Base-by-base conservation (phyloP, 768 basidiomycete species). In the Leccinum sublutescens region DNA sequence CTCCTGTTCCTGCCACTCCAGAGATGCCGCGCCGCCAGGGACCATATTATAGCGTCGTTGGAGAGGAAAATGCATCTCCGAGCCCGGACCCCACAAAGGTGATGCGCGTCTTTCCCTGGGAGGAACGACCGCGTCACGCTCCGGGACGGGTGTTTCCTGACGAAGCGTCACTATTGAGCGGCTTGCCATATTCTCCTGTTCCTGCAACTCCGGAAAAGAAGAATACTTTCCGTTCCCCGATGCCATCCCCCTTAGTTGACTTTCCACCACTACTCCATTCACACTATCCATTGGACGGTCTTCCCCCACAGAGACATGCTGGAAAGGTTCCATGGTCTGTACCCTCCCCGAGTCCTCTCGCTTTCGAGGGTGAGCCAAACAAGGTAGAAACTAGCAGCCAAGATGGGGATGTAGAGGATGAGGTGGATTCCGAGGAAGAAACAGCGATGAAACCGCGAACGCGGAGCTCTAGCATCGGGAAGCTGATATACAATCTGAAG, bases 81-180 rank as follows among this genome's bases (percentile, higher is more conserved):
- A 81, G 78, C 63, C 92, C 94, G 4, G 91, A 95, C 69, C 81
- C 77, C 27, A 75, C 74, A 25, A 90, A 90, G 67, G 83, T 95
- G 21, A 87, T 87, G 60, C 77, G 81, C 34, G 79, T 97, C 34
- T 98, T 99, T 73, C 95, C 96, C n/a, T 99, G 96, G 96, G 96
- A 99, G 70, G 82, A 86, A 59, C 82, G 83, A 65, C 87, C 83
- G 12, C 84, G 89, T 33, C 80, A 78, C 51, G 64, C 80, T 62
- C 91, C 91, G 14, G 79, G 79, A 27, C 88, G 92, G 55, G 82
- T 89, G 33, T 93, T 93, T 66, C 93, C 91, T 29, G 75, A 72
- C n/a, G 75, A 81, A 31, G 86, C 88, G 51, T 77, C 80, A 50
- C 85, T 82, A 25, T 78, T 80, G 10, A 71, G 50, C 23, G 72